Evolutionary conservation across 2,329 filamentous ascomycete species (phyloP), one percentile per base, ranked within the genome.

Genomic region (Geosmithia morbida): DNA sequence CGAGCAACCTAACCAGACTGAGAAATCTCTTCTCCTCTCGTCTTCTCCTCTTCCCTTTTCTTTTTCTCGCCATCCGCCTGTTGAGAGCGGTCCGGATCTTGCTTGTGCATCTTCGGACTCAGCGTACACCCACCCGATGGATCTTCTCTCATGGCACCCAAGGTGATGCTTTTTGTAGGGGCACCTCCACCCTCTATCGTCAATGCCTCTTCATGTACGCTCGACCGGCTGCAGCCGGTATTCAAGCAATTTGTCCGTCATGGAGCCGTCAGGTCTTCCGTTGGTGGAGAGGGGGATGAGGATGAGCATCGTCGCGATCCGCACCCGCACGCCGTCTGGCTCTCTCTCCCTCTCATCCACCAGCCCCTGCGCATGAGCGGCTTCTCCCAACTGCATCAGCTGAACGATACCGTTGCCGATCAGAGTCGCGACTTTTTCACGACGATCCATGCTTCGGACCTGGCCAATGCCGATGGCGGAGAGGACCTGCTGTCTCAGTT

Each of bases 401-500:
- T 66, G 41, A 51, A 55, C 43, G 49, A 59, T 43, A 48, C 53
- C 30, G 49, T 56, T n/a, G 29, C 40, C 11, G 17, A 20, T 13
- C 13, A 29, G 43, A 61, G 59, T 42, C 59, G 61, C 7, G 63
- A 67, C 30, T 77, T 78, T 56, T 71, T 78, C 58, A 69, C 66
- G 17, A 66, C 68, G 1, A 62, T 66, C 2, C 62, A 66, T 26
- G 53, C 68, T 13, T 67, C 67, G 6, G 46, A 48, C 48, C 33
- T 48, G n/a, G 54, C 54, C 8, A 51, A 50, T 22, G 51, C 54
- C 19, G 52, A 56, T 2, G 66, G 67, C 8, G 59, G 58, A 2
- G 60, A 61, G 26, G 58, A 66, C 17, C 51, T 69, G 0, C 61
- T 81, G 3, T 74, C 76, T 3, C 73, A 81, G 48, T 94, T 92